These are phyloP conservation scores for Trypanosoma cruzi DNA, from an alignment of 208 protist genomes.

Conservation along the genomic window DNA sequence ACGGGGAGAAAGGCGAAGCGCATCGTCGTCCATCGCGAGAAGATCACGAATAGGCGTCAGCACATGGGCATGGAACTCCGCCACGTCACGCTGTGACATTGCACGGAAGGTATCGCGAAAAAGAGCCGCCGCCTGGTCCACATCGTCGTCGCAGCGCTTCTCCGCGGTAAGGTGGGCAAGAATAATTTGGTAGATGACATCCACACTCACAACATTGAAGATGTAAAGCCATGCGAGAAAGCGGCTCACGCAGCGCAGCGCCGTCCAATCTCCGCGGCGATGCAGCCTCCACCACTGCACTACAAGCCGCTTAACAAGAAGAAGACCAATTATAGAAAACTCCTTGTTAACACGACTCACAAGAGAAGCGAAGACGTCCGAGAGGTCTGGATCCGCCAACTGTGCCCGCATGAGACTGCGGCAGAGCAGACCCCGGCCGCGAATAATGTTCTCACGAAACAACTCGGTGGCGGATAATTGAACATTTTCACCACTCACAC, in stretches of 20 bases:
- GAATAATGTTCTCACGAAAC: conserved; percentile 98
- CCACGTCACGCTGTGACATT: conserved; percentile 58
- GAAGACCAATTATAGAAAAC: conserved; percentile 95
- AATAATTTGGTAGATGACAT: conserved; percentile 81
- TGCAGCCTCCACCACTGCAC: conserved; percentile 88
- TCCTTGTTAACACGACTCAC: conserved; percentile 97
- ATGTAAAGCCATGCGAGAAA: conserved; percentile 80
- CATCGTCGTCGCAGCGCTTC: conserved; percentile 95
- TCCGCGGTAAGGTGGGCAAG: conserved; percentile 69
- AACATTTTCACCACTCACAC: conserved; percentile 95
- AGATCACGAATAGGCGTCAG: conserved; percentile 80
- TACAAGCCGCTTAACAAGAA: conserved; percentile 94
- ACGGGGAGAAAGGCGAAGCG: conserved; percentile 88
- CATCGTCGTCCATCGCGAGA: conserved; percentile 93
- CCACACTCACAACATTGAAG: conserved; percentile 77
- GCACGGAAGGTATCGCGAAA: conserved; percentile 75
- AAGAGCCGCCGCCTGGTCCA: conserved; percentile 90
- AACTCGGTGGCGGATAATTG: conserved; percentile 94
- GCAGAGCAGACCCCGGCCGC: conserved; percentile 96
- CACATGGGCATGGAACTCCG: conserved; percentile 72
- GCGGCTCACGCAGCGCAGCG: conserved; percentile 66
- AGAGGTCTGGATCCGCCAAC: conserved; percentile 94
- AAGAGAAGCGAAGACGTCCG: conserved; percentile 96
- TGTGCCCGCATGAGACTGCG: conserved; percentile 95
- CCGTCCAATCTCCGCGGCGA: conserved; percentile 91